Evolutionary conservation across 1,139 yeast species (phyloP).

Genomic region (Citeromyces siamensis): DNA sequence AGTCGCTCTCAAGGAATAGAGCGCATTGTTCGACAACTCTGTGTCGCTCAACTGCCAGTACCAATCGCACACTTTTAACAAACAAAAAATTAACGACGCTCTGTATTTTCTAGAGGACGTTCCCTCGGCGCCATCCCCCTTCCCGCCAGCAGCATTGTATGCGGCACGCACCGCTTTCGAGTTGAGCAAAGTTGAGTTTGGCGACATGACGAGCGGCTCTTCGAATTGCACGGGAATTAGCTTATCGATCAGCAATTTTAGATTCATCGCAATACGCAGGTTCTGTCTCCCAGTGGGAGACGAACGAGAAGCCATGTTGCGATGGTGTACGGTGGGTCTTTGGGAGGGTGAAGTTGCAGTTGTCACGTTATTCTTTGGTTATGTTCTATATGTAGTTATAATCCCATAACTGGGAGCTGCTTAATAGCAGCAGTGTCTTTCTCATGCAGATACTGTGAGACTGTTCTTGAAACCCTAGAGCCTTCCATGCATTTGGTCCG

Average conservation of each 20-base stretch:
- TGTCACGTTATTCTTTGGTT: too few relatives aligned
- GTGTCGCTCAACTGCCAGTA: constrained; percentile 45
- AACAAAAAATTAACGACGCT: constrained; percentile 54
- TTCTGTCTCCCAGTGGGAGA: constrained; percentile 60
- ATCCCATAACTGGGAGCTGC: too few relatives aligned
- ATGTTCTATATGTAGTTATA: too few relatives aligned
- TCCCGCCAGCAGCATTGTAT: constrained; percentile 73
- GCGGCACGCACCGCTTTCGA: constrained; percentile 46
- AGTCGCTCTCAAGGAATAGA: constrained; percentile 45
- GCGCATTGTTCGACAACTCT: constrained; percentile 57
- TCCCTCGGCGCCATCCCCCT: constrained; percentile 44
- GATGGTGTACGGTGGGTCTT: too few relatives aligned
- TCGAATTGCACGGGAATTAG: constrained; percentile 55
- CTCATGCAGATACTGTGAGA: too few relatives aligned
- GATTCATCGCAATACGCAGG: constrained; percentile 58
- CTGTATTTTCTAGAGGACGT: constrained; percentile 51
- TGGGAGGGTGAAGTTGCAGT: too few relatives aligned
- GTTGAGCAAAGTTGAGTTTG: constrained; percentile 53
- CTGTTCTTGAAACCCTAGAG: too few relatives aligned
- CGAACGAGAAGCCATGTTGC: too few relatives aligned
- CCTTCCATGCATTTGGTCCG: too few relatives aligned
- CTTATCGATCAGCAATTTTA: constrained; percentile 61
- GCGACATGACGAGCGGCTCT: constrained; percentile 33
- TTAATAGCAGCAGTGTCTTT: too few relatives aligned
- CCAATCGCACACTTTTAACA: constrained; percentile 73